phyloP scores from a whole-genome alignment of 2,329 filamentous ascomycete genomes.

The Scortechinia acanthostroma region DNA sequence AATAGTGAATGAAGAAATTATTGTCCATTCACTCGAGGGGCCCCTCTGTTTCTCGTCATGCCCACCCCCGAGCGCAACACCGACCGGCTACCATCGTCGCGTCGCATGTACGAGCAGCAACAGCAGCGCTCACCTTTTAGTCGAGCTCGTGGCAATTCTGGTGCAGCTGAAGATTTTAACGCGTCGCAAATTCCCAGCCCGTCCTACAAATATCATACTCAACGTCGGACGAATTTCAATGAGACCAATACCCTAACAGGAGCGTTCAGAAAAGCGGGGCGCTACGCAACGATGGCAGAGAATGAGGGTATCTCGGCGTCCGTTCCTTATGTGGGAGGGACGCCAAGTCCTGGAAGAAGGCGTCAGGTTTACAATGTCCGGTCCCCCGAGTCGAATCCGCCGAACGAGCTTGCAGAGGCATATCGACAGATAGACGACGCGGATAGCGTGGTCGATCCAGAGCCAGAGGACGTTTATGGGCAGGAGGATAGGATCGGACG shows the following conservation, averaged over 20 bases:
- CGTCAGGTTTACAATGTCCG: not conserved
- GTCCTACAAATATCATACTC: not conserved
- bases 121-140: not conserved
- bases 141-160: not conserved
- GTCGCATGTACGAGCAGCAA: not conserved
- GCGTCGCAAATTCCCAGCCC: not conserved
- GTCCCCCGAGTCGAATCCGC: slow-evolving; percentile 16
- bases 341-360: not conserved
- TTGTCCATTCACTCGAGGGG: no score
- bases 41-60: no score
- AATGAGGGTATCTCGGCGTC: not conserved
- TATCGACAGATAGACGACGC: slow-evolving; percentile 8
- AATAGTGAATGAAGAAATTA: no score
- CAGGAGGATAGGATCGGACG: not conserved
- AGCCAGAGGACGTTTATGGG: not conserved
- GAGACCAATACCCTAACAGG: not conserved
- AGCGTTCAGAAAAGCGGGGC: not conserved
- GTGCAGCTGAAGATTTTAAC: not conserved
- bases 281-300: not conserved
- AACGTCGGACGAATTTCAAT: not conserved
- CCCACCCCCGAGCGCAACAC: not conserved
- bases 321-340: not conserved
- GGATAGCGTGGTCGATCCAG: not conserved
- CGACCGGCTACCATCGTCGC: not conserved
- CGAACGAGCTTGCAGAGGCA: slow-evolving; percentile 25